These are phyloP conservation scores for Morella rubra DNA, from an alignment of 306 rosid genomes.

Conservation along the genomic window DNA sequence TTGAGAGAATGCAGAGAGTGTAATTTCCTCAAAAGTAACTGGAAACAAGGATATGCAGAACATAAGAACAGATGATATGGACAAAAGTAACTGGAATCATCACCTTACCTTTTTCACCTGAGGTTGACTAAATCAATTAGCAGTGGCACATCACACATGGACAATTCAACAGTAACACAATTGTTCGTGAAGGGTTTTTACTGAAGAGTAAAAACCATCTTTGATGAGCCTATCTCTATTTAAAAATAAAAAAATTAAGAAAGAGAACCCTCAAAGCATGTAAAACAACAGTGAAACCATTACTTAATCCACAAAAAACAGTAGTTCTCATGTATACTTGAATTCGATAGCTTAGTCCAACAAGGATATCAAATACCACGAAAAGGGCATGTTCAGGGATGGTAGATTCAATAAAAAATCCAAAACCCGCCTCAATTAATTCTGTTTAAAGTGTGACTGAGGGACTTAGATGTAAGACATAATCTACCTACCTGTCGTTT, in stretches of 20 bases:
- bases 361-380: neutral
- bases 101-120: neutral
- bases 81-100: neutral
- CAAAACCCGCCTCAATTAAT: neutral
- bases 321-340: neutral
- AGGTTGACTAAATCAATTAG: neutral
- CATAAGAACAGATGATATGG: conserved; percentile 10
- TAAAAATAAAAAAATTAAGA: neutral
- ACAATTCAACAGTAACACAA: neutral
- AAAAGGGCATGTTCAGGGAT: neutral
- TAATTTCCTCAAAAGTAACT: conserved; percentile 70
- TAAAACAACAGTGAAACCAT: neutral
- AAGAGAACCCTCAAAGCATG: neutral
- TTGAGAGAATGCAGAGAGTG: conserved; percentile 50
- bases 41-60: conserved; percentile 19
- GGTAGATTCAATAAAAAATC: neutral
- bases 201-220: neutral
- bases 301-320: neutral
- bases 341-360: conserved; percentile 1
- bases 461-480: neutral
- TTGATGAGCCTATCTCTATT: neutral
- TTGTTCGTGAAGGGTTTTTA: neutral
- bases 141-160: neutral
- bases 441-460: neutral
- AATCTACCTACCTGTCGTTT: conserved; percentile 57